Percentiles rank a stretch among this genome's conserved stretches.
phyloP scores from a whole-genome alignment of 148 eudicot species.

The Nepenthes mirabilis region DNA sequence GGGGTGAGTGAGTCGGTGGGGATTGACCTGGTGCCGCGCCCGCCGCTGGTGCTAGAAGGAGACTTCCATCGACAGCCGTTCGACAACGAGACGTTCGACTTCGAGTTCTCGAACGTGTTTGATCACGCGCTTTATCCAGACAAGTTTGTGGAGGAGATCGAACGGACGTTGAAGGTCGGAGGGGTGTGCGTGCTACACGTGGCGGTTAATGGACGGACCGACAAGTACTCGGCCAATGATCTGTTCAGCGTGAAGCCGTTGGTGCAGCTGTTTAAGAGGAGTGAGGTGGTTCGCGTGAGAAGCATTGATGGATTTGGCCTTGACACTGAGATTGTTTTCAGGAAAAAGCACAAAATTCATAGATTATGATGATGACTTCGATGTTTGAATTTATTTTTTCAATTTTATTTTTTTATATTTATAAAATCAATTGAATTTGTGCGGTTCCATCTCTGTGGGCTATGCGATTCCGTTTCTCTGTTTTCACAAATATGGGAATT shows the following conservation, averaged over 20 bases:
- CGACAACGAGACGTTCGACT: slow-evolving; percentile 36
- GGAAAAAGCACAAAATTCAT: too few species aligned
- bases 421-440: too few species aligned
- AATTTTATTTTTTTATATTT: too few species aligned
- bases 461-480: too few species aligned
- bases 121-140: slow-evolving; percentile 80
- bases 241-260: slow-evolving; percentile 46
- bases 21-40: slow-evolving; percentile 70
- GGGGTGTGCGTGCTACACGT: slow-evolving; percentile 84
- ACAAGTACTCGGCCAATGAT: slow-evolving; percentile 91
- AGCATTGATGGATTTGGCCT: slow-evolving; percentile 80
- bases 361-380: too few species aligned
- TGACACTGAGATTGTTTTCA: slow-evolving; percentile 71
- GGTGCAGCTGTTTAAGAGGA: slow-evolving; percentile 36
- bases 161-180: slow-evolving; percentile 64
- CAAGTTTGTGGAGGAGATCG: slow-evolving; percentile 56
- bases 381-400: too few species aligned
- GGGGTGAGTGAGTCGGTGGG: slow-evolving; percentile 69
- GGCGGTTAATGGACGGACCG: slow-evolving; percentile 43
- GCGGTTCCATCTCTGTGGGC: too few species aligned
- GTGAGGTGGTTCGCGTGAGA: slow-evolving; percentile 44
- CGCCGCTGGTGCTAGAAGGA: slow-evolving; percentile 61
- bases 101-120: slow-evolving; percentile 83
- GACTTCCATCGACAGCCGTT: slow-evolving; percentile 82
- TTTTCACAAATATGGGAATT: too few species aligned